Evolutionary conservation across 768 basidiomycete species (phyloP).

Genomic region (Macrolepiota dolichaula): DNA sequence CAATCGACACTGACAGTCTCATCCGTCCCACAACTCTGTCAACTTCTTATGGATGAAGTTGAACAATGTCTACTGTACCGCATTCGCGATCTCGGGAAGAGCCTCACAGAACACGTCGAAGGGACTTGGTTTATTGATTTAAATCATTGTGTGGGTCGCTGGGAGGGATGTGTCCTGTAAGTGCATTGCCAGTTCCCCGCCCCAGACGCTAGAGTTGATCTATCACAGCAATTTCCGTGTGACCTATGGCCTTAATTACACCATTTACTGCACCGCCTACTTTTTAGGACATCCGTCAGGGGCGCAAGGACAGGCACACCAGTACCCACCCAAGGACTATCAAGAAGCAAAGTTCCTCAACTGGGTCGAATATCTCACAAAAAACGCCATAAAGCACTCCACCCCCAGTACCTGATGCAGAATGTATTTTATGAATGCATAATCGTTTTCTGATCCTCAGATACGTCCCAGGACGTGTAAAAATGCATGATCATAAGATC

Average conservation of each 20-base stretch:
- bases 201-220: not conserved
- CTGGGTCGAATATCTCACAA: constrained; percentile 55
- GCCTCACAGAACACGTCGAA: constrained; percentile 47
- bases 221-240: constrained; percentile 60
- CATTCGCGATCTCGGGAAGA: constrained; percentile 65
- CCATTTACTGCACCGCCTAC: constrained; percentile 58
- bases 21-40: constrained; percentile 72
- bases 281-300: constrained; percentile 40
- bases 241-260: constrained; percentile 44
- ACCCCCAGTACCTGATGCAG: not conserved
- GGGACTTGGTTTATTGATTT: constrained; percentile 81
- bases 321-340: constrained; percentile 33
- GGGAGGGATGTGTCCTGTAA: constrained; percentile 77
- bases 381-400: constrained; percentile 25
- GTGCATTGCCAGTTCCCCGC: constrained; percentile 24
- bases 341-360: constrained; percentile 34
- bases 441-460: not conserved
- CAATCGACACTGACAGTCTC: constrained; percentile 74
- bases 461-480: not conserved
- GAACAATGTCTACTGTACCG: constrained; percentile 64
- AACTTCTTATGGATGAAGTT: constrained; percentile 76
- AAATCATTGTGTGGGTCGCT: constrained; percentile 69
- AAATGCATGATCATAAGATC: constrained; percentile 1
- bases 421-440: not conserved
- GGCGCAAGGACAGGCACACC: constrained; percentile 36